Conservation (phyloP, 768 basidiomycete species). For the Boletellus ananas region DNA sequence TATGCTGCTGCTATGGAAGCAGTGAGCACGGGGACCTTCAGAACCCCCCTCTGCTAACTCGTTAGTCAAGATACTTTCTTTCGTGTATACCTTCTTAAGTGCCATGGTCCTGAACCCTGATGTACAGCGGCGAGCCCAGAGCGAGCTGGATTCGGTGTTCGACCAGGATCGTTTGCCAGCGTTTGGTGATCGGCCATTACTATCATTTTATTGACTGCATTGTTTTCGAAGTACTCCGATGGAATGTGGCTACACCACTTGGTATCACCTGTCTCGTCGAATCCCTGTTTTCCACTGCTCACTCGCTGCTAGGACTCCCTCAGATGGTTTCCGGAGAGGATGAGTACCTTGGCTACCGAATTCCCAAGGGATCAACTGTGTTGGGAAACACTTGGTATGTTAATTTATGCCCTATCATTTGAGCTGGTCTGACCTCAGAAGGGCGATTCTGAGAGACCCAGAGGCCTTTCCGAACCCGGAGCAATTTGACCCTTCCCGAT, state of each 20-base stretch:
- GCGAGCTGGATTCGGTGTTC: conserved; percentile 12
- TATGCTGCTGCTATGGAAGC: conserved; percentile 13
- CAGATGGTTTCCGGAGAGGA: conserved; percentile 34
- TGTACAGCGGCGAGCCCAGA: conserved; percentile 10
- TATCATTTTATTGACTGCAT: conserved; percentile 15
- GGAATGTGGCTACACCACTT: conserved; percentile 11
- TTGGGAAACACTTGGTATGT: conserved; percentile 39
- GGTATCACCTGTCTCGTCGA: not conserved
- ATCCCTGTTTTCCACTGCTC: not conserved
- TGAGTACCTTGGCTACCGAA: conserved; percentile 30
- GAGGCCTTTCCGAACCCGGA: no score
- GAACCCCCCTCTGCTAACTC: not conserved
- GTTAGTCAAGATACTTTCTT: conserved; percentile 3
- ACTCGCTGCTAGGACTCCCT: conserved; percentile 18
- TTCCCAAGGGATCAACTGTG: conserved; percentile 41
- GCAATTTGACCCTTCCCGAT: no score
- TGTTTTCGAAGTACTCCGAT: conserved; percentile 9
- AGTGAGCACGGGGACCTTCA: not conserved
- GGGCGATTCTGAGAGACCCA: no score
- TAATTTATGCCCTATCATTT: not conserved
- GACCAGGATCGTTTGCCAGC: conserved; percentile 8
- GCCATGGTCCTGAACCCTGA: conserved; percentile 11
- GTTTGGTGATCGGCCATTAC: conserved; percentile 10
- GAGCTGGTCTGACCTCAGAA: no score
- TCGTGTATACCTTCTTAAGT: conserved; percentile 8